These are phyloP conservation scores for Beta lomatogona DNA, from an alignment of 179 eudicot species.

Conservation along the genomic window DNA sequence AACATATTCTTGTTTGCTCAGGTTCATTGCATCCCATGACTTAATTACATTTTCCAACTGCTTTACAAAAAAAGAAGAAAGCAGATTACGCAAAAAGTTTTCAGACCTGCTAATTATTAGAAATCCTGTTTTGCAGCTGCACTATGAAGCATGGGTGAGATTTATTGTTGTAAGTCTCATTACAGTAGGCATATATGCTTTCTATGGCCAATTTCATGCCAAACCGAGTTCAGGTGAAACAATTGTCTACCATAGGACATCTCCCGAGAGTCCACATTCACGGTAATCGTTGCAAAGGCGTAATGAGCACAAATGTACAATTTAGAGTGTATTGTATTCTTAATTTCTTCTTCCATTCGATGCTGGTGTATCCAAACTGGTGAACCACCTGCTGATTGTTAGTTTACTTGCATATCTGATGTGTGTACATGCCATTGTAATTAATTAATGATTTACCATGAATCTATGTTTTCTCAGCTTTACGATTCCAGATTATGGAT, in stretches of 20 bases:
- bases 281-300: slow-evolving; percentile 19
- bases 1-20: slow-evolving; percentile 93
- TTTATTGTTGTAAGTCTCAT: slow-evolving; percentile 69
- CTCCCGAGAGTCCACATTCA: slow-evolving; percentile 32
- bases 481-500: not conserved
- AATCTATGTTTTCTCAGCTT: not conserved
- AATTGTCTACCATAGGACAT: slow-evolving; percentile 55
- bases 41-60: not conserved
- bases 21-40: slow-evolving; percentile 43
- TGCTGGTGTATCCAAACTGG: not conserved
- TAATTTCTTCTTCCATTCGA: slow-evolving; percentile 11
- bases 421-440: slow-evolving; percentile 27
- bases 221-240: slow-evolving; percentile 55
- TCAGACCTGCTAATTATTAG: slow-evolving; percentile 1
- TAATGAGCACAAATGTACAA: not conserved
- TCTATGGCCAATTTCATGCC: slow-evolving; percentile 88
- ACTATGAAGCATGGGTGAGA: slow-evolving; percentile 91
- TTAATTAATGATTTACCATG: not conserved
- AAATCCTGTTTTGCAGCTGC: slow-evolving; percentile 65
- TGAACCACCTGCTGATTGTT: not conserved
- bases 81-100: not conserved
- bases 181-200: slow-evolving; percentile 62
- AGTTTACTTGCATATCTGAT: not conserved
- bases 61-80: too few species aligned
- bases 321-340: not conserved